Conservation (phyloP, 2,329 filamentous ascomycete genomes). For the Verticillium alfalfae region DNA sequence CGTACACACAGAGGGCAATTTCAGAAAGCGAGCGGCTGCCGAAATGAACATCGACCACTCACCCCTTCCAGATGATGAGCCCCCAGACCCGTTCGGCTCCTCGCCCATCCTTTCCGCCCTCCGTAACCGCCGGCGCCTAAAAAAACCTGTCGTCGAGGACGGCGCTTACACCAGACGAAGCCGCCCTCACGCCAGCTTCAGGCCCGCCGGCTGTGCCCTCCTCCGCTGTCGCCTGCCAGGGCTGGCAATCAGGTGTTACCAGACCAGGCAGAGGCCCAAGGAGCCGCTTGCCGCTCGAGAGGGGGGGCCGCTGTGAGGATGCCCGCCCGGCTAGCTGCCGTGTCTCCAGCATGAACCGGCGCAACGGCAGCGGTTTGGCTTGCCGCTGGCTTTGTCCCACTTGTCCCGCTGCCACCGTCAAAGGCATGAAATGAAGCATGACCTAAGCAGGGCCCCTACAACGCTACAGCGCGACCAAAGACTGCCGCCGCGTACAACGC, state of each 20-base stretch:
- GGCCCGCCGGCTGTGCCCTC: background rate
- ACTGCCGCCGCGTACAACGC: background rate
- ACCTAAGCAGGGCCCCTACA: background rate
- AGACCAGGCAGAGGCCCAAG: too few species aligned
- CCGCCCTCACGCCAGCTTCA: background rate
- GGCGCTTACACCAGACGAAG: constrained; percentile 10
- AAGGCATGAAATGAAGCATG: background rate
- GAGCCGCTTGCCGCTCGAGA: background rate
- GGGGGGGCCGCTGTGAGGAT: too few species aligned
- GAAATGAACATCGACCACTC: background rate
- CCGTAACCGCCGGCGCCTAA: constrained; percentile 12
- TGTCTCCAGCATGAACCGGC: background rate
- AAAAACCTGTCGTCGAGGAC: constrained; percentile 2
- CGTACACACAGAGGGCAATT: background rate
- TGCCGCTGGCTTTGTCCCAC: background rate
- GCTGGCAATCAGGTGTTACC: too few species aligned
- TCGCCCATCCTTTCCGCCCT: background rate
- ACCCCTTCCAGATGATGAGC: too few species aligned
- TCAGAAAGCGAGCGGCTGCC: background rate
- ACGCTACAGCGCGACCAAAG: too few species aligned
- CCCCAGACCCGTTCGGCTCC: background rate
- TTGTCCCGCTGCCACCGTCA: background rate
- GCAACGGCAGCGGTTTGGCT: background rate
- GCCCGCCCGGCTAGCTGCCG: background rate
- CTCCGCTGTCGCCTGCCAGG: background rate